Conservation (phyloP, 345 rosid genomes). For the Physaria fendleri region DNA sequence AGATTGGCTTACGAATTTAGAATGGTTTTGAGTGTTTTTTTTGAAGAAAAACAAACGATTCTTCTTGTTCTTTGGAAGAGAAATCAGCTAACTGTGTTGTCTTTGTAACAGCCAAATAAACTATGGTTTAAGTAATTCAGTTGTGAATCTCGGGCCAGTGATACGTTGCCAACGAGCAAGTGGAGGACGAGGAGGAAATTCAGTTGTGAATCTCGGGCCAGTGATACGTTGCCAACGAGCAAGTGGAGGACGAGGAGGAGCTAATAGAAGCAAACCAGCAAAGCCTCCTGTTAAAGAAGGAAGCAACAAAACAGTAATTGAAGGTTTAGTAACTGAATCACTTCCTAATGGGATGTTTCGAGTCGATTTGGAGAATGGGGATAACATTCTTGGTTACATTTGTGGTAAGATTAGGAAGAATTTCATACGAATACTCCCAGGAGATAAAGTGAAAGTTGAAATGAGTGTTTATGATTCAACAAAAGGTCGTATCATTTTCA, state of each 20-base stretch:
- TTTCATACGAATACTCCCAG: constrained; percentile 76
- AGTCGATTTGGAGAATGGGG: constrained; percentile 50
- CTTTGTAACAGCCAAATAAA: constrained; percentile 22
- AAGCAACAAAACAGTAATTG: constrained; percentile 36
- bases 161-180: constrained; percentile 33
- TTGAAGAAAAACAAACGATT: too few species aligned
- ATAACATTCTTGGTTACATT: constrained; percentile 67
- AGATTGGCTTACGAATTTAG: too few species aligned
- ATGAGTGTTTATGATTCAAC: constrained; percentile 78
- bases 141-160: constrained; percentile 5
- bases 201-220: constrained; percentile 1
- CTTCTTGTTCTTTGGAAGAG: too few species aligned
- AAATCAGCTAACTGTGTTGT: neutral
- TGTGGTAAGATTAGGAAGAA: constrained; percentile 89
- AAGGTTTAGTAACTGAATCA: constrained; percentile 41
- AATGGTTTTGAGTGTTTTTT: too few species aligned
- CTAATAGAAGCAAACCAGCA: constrained; percentile 27
- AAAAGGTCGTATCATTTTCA: constrained; percentile 69
- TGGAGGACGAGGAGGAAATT: constrained; percentile 31
- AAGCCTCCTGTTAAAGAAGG: constrained; percentile 30
- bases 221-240: constrained; percentile 33
- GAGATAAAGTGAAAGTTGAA: constrained; percentile 82
- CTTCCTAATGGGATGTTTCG: constrained; percentile 60
- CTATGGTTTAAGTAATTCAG: constrained; percentile 6
- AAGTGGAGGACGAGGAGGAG: constrained; percentile 30